Evolutionary conservation across 345 rosid species (phyloP).

Genomic region (Rhodamnia argentea): DNA sequence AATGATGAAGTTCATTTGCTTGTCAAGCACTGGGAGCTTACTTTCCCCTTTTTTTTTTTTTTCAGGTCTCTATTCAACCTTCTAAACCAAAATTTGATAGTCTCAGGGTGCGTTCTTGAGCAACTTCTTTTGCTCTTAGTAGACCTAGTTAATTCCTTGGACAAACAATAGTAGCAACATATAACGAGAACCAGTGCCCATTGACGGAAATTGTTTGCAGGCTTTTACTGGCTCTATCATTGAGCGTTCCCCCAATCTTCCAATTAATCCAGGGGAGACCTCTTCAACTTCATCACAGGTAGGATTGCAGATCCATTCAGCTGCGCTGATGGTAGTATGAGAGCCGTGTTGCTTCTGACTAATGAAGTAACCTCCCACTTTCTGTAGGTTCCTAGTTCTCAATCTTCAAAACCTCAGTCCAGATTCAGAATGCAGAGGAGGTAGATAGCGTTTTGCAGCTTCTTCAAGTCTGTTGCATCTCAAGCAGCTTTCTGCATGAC

Average conservation of each 20-base stretch:
- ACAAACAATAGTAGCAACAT: neutral
- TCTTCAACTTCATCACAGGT: conserved; percentile 37
- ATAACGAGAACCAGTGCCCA: neutral
- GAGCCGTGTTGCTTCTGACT: neutral
- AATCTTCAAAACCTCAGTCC: conserved; percentile 66
- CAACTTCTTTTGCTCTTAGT: neutral
- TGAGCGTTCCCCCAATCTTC: conserved; percentile 36
- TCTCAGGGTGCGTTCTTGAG: conserved; percentile 25
- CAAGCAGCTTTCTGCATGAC: neutral
- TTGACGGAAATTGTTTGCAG: conserved; percentile 12
- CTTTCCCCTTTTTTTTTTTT: neutral
- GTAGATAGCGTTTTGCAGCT: conserved; percentile 8
- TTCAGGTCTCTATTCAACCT: conserved; percentile 30
- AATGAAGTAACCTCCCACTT: neutral
- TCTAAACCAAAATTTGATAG: conserved; percentile 26
- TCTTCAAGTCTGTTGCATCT: neutral
- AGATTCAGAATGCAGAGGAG: conserved; percentile 72
- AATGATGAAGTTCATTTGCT: neutral
- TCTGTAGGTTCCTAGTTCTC: conserved; percentile 34
- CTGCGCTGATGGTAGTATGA: neutral
- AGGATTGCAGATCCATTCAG: neutral
- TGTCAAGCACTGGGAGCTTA: neutral
- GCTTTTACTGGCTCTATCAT: conserved; percentile 72
- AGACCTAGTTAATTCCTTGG: neutral
- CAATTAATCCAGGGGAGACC: conserved; percentile 9